Evolutionary conservation across 208 protist genomes (phyloP).

Genomic region (Tritrichomonas foetus): DNA sequence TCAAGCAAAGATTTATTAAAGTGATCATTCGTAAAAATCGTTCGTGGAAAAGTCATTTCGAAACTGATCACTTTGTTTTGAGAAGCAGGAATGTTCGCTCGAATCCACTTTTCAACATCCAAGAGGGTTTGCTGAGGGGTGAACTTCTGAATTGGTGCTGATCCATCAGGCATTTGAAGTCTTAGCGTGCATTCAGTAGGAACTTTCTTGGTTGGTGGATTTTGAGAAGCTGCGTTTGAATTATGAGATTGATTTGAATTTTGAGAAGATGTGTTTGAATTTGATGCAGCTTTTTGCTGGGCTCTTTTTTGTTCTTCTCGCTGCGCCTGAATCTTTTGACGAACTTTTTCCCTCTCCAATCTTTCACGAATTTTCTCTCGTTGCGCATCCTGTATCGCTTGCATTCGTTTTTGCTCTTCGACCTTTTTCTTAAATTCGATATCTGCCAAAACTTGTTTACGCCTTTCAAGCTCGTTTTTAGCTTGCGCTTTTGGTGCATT

Average conservation of each 20-base stretch:
- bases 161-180: background rate
- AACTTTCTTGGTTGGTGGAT: background rate
- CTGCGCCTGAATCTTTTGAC: background rate
- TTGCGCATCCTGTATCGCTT: background rate
- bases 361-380: background rate
- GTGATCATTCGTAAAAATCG: background rate
- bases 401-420: background rate
- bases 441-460: background rate
- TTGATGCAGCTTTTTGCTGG: background rate
- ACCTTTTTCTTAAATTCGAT: background rate
- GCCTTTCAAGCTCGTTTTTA: background rate
- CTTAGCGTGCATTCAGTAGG: background rate
- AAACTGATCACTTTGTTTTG: background rate
- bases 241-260: background rate
- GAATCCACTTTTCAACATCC: background rate
- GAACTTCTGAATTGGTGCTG: background rate
- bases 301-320: background rate
- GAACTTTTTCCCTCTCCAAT: background rate
- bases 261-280: background rate
- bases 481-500: background rate
- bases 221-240: background rate
- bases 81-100: background rate
- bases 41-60: background rate
- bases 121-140: background rate
- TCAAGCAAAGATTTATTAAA: background rate